Evolutionary conservation across 495 filamentous ascomycete species (phyloP).

Genomic region (Bacidia gigantensis): DNA sequence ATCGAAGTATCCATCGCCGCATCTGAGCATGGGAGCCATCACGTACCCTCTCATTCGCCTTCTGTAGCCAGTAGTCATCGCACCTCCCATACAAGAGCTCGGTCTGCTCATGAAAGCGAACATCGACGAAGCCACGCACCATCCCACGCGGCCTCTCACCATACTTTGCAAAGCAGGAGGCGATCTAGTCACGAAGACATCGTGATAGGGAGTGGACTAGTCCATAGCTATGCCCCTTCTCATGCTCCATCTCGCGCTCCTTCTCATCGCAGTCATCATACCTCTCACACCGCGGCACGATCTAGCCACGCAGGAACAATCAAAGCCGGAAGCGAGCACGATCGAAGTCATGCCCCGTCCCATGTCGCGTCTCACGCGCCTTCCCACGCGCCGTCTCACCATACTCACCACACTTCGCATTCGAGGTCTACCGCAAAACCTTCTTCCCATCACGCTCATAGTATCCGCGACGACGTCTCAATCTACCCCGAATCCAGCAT

Average conservation of each 20-base stretch:
- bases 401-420: not conserved
- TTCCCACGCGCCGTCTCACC: not conserved
- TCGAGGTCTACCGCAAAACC: not conserved
- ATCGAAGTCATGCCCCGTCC: too few relatives aligned
- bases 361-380: too few relatives aligned
- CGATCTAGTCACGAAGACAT: too few relatives aligned
- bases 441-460: not conserved
- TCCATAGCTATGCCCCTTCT: too few relatives aligned
- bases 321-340: too few relatives aligned
- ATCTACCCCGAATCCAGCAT: not conserved
- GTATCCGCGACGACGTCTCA: not conserved
- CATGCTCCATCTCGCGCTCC: too few relatives aligned
- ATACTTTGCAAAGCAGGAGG: too few relatives aligned
- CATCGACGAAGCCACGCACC: not conserved
- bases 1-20: not conserved
- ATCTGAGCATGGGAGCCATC: not conserved
- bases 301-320: too few relatives aligned
- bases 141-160: too few relatives aligned
- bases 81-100: not conserved
- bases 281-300: not conserved
- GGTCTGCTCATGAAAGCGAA: not conserved
- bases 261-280: too few relatives aligned
- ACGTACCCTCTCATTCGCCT: not conserved
- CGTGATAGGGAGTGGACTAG: too few relatives aligned
- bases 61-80: not conserved